Conservation (phyloP, 129 eudicot species). For the Apium graveolens region DNA sequence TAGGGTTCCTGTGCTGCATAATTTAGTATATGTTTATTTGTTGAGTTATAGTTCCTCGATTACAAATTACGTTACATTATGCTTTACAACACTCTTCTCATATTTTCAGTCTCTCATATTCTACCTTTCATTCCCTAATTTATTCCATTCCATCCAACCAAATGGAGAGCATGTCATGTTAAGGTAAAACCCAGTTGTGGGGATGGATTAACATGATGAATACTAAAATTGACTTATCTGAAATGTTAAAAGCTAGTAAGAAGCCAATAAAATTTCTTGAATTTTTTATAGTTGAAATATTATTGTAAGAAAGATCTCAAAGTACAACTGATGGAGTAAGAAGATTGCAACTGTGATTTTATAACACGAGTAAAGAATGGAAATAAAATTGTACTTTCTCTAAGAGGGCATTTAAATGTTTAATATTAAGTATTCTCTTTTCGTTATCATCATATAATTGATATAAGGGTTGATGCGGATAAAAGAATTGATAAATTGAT, state of each 20-base stretch:
- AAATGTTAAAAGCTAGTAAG: not conserved
- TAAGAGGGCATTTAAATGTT: no score
- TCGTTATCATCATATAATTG: not conserved
- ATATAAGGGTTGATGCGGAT: not conserved
- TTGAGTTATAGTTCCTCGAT: no score
- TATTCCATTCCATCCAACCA: not conserved
- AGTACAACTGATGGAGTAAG: not conserved
- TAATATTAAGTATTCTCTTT: not conserved
- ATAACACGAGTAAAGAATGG: not conserved
- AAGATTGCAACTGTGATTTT: not conserved
- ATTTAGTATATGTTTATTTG: no score
- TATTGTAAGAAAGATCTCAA: not conserved
- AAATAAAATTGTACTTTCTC: no score
- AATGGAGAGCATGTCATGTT: not conserved
- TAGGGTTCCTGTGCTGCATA: no score
- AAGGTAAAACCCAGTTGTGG: not conserved
- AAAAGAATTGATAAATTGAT: no score
- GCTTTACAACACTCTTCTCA: not conserved
- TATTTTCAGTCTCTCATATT: not conserved
- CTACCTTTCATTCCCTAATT: not conserved
- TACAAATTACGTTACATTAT: no score
- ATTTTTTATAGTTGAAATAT: not conserved
- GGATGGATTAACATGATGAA: not conserved
- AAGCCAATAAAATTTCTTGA: not conserved
- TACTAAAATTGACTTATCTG: not conserved